Percentiles rank a stretch among this genome's conserved stretches.
phyloP scores from a whole-genome alignment of 352 stramenopile genomes.

The Salisapilia sapeloensis region DNA sequence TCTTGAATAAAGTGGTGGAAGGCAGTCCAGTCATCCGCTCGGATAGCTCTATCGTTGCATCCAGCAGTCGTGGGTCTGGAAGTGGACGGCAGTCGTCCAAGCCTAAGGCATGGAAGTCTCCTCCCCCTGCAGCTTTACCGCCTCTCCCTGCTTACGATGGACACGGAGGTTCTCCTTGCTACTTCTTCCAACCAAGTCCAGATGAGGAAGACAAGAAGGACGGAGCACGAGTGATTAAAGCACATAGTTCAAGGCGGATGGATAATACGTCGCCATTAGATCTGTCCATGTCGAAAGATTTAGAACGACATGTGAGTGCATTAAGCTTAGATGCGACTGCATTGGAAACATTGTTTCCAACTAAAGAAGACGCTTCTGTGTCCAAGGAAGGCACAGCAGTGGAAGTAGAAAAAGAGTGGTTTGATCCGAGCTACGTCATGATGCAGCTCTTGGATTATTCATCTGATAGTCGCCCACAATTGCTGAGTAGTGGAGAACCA shows the following conservation, averaged over 20 bases:
- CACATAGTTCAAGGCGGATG: background rate
- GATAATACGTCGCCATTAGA: background rate
- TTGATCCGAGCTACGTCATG: slow-evolving; percentile 64
- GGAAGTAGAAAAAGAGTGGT: background rate
- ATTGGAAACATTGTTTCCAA: too few relatives aligned
- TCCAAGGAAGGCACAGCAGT: background rate
- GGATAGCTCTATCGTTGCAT: too few relatives aligned
- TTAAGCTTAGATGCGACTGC: too few relatives aligned
- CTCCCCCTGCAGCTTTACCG: slow-evolving; percentile 19
- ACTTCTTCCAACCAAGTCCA: slow-evolving; percentile 21
- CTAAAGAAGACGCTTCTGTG: too few relatives aligned
- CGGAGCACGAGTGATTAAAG: background rate
- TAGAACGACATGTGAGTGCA: too few relatives aligned
- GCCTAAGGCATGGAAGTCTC: too few relatives aligned
- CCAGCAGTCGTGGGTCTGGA: too few relatives aligned
- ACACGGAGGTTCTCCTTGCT: slow-evolving; percentile 58
- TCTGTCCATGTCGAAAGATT: background rate
- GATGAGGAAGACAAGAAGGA: background rate
- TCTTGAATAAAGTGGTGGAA: too few relatives aligned
- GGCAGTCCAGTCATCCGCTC: too few relatives aligned
- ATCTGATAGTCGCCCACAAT: slow-evolving; percentile 25
- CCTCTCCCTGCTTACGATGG: slow-evolving; percentile 67
- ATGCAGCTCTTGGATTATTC: slow-evolving; percentile 67
- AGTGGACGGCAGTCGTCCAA: too few relatives aligned
- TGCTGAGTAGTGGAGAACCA: slow-evolving; percentile 31